Percentiles rank a stretch among this genome's conserved stretches.
phyloP scores from a whole-genome alignment of 345 rosid genomes.

The Pistacia integerrima region DNA sequence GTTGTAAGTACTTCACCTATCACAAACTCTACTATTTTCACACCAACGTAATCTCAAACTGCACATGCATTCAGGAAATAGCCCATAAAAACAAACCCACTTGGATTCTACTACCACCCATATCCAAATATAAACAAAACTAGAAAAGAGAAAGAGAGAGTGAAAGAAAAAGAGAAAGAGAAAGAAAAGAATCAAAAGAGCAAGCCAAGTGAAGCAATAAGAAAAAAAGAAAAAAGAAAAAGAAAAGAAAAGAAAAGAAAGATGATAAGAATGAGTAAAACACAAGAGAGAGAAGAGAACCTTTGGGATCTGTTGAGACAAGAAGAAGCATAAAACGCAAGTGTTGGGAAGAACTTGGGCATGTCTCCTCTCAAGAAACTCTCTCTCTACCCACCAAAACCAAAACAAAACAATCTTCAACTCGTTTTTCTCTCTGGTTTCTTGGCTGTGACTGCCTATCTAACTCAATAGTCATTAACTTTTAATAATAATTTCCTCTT shows the following conservation, averaged over 20 bases:
- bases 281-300: constrained; percentile 17
- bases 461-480: neutral
- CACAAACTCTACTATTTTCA: constrained; percentile 15
- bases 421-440: constrained; percentile 8
- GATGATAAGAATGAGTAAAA: neutral
- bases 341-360: constrained; percentile 50
- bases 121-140: neutral
- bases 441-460: constrained; percentile 1
- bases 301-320: constrained; percentile 31
- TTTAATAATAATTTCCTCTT: neutral
- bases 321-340: constrained; percentile 32
- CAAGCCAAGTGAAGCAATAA: constrained; percentile 6
- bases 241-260: constrained; percentile 5
- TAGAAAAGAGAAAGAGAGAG: neutral
- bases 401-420: neutral
- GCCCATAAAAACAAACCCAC: constrained; percentile 22
- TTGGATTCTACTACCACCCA: constrained; percentile 5
- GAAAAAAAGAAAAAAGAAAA: neutral
- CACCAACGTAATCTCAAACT: constrained; percentile 18
- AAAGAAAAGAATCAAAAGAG: constrained; percentile 3
- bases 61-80: constrained; percentile 32
- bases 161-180: neutral
- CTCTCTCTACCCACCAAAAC: neutral
- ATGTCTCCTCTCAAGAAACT: constrained; percentile 52
- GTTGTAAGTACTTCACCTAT: constrained; percentile 14